phyloP scores from a whole-genome alignment of 805 yeast species.

The Tetrapisispora namnaoensis region DNA sequence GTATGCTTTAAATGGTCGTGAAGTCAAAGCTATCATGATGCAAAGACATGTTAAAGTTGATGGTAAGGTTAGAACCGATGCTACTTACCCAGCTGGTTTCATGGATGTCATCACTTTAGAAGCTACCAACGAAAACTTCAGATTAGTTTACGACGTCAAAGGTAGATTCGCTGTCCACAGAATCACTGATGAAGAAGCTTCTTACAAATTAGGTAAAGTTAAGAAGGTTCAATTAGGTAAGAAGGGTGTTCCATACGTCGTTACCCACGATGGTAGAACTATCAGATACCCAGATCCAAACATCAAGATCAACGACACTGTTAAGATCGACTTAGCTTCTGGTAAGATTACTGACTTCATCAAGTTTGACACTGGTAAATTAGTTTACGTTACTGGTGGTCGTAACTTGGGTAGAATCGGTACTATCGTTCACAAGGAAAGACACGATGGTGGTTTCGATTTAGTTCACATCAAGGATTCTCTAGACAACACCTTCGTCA shows the following conservation, averaged over 20 bases:
- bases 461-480: slow-evolving; percentile 94
- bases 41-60: slow-evolving; percentile 98
- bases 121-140: slow-evolving; percentile 98
- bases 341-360: slow-evolving; percentile 88
- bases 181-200: slow-evolving; percentile 96
- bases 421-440: slow-evolving; percentile 90
- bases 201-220: slow-evolving; percentile 96
- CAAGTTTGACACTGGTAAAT: slow-evolving; percentile 86
- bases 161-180: slow-evolving; percentile 99
- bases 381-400: slow-evolving; percentile 94
- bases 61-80: slow-evolving; percentile 98
- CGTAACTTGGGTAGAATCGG: slow-evolving; percentile 98
- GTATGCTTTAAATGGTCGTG: slow-evolving; percentile 98
- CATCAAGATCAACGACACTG: slow-evolving; percentile 95
- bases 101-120: slow-evolving; percentile 97
- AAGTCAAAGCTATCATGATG: slow-evolving; percentile 96
- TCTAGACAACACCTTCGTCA: slow-evolving; percentile 88
- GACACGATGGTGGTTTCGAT: slow-evolving; percentile 97
- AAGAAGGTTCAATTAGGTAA: slow-evolving; percentile 97
- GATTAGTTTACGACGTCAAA: slow-evolving; percentile 96
- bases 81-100: slow-evolving; percentile 99
- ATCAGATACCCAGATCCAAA: slow-evolving; percentile 98
- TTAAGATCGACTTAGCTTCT: slow-evolving; percentile 90
- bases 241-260: slow-evolving; percentile 96
- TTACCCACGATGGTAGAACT: slow-evolving; percentile 99